These are phyloP conservation scores for Pichia sp. DNA, from an alignment of 1,139 yeast genomes.

Conservation along the genomic window DNA sequence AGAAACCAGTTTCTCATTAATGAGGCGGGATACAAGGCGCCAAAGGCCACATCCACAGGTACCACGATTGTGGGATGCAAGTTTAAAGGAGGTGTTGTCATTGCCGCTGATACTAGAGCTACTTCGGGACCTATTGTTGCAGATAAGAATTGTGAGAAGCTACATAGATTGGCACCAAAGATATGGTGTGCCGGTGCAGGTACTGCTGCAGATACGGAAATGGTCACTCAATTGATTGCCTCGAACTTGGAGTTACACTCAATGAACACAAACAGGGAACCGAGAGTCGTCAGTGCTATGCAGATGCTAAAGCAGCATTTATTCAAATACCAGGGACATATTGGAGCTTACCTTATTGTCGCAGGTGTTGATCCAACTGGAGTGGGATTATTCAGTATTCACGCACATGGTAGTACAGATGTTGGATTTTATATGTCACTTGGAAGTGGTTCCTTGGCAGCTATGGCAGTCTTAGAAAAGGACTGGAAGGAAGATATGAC, in stretches of 20 bases:
- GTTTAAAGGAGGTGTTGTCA: constrained; percentile 87
- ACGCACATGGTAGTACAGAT: constrained; percentile 97
- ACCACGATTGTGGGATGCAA: constrained; percentile 97
- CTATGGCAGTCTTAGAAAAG: constrained; percentile 94
- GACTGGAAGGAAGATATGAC: constrained; percentile 74
- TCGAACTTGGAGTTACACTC: constrained; percentile 89
- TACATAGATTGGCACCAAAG: constrained; percentile 84
- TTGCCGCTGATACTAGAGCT: constrained; percentile 98
- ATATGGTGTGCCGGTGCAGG: constrained; percentile 99
- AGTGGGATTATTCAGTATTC: constrained; percentile 84
- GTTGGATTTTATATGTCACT: constrained; percentile 87
- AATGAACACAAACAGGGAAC: constrained; percentile 73
- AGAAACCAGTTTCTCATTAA: constrained; percentile 70
- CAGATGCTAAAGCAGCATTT: constrained; percentile 92
- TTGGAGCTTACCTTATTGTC: constrained; percentile 94
- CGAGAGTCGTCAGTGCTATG: constrained; percentile 89
- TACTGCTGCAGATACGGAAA: constrained; percentile 99
- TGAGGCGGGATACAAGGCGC: constrained; percentile 60
- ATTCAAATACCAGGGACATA: constrained; percentile 93
- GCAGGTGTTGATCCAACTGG: constrained; percentile 98
- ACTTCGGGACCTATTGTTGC: constrained; percentile 96
- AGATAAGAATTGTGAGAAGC: constrained; percentile 94
- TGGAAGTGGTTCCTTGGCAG: constrained; percentile 98
- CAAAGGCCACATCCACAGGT: constrained; percentile 94
- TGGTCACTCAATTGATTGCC: constrained; percentile 88